Conservation (phyloP, 768 basidiomycete species). For the Pilatotrama ljubarskyi region DNA sequence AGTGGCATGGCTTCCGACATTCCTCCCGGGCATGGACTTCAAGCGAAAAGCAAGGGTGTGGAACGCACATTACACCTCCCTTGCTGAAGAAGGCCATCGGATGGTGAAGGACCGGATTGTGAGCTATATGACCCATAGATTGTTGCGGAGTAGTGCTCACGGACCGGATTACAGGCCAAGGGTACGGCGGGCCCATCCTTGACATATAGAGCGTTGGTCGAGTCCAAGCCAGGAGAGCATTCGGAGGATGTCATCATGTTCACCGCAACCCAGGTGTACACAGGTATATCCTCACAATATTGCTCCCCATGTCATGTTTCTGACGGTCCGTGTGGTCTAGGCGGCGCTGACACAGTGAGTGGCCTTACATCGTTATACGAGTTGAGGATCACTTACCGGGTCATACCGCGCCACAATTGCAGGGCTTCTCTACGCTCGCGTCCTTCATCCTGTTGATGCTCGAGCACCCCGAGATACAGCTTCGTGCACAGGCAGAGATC, state of each 20-base stretch:
- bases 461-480: conserved; percentile 27
- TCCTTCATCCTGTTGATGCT: conserved; percentile 29
- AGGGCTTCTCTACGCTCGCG: conserved; percentile 11
- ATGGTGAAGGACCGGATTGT: conserved; percentile 13
- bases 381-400: not conserved
- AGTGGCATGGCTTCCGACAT: conserved; percentile 28
- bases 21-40: conserved; percentile 29
- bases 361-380: not conserved
- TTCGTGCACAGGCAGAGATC: conserved; percentile 31
- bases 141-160: too few relatives aligned
- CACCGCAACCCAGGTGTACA: conserved; percentile 9
- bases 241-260: conserved; percentile 12
- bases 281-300: not conserved
- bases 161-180: not conserved
- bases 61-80: conserved; percentile 11
- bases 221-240: not conserved
- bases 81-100: conserved; percentile 8
- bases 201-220: not conserved
- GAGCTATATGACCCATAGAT: not conserved
- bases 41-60: conserved; percentile 21
- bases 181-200: not conserved
- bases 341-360: conserved; percentile 5
- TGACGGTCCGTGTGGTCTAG: not conserved
- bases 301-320: too few relatives aligned
- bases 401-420: conserved; percentile 14